Base-by-base conservation (phyloP, 2,329 filamentous ascomycete genomes). In the Fusarium fracticaudum region DNA sequence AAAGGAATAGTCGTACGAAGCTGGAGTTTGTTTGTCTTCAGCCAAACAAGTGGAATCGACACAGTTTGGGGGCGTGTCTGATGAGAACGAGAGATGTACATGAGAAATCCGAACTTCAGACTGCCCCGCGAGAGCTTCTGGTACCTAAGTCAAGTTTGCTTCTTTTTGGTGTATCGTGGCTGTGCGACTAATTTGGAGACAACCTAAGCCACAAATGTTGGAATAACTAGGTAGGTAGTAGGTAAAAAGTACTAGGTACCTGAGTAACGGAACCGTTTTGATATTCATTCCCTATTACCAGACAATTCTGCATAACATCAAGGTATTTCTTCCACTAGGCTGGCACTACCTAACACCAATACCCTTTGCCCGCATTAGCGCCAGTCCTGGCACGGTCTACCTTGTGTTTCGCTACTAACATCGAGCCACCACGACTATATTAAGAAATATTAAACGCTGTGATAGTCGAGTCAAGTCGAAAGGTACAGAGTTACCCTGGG, bases 341-440 rank as follows among this genome's bases (percentile, higher is more conserved):
- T 58, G 31, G 31, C 38, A 58, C 50, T 35, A 35, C 33, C 33
- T 44, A 41, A 69, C 45, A 48, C 58, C 59, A 45, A 53, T 64
- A 31, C 50, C 51, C 29, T 61, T 61, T 64, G 59, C 48, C 66
- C 60, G 66, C 67, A 65, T 70, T 70, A 44, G 63, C 68, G 69
- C 62, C 60, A 73, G 55, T 35, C 48, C 60, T 60, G 10, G 35
- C 45, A 37, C 37, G 74, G 47, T 55, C 76, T 70, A 72, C 76
- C 58, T 24, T 50, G 53, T 45, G 71, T 72, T 75, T 72, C 72
- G 74, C 69, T 72, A 69, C 69, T 51, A 61, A 59, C 67, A 70
- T 72, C 60, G 51, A 66, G 63, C 74, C 67, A 65, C 65, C 70
- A 76, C 74, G 63, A 74, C 61, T 64, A 64, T 64, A 41, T 69